Percentiles rank a stretch among this genome's conserved stretches.
Evolutionary conservation across 768 basidiomycete genomes (phyloP).

Genomic region (Crepidotus variabilis): DNA sequence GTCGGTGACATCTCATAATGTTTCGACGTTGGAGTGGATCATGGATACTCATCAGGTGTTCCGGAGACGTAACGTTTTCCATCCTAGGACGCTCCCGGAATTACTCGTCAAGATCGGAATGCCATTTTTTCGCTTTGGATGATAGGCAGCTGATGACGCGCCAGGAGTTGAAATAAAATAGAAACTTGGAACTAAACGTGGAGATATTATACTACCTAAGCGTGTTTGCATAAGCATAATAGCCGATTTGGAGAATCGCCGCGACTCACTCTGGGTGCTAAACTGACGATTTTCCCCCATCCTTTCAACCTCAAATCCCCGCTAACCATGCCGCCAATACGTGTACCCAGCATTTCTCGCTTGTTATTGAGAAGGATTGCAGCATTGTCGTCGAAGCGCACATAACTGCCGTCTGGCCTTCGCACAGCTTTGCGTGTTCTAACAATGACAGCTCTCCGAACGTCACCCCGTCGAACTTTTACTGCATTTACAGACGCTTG

Average conservation of each 20-base stretch:
- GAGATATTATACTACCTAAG: slow-evolving; percentile 17
- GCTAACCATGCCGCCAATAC: slow-evolving; percentile 91
- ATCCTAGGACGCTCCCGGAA: no score
- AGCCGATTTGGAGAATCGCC: not conserved
- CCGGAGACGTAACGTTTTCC: no score
- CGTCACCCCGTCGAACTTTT: slow-evolving; percentile 91
- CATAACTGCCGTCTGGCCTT: slow-evolving; percentile 81
- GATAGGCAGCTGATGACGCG: no score
- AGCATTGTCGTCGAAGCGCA: slow-evolving; percentile 96
- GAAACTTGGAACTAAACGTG: not conserved
- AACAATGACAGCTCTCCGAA: slow-evolving; percentile 93
- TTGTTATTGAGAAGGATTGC: slow-evolving; percentile 94
- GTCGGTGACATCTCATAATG: no score
- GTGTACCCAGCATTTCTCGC: slow-evolving; percentile 91
- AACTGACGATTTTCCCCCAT: slow-evolving; percentile 90
- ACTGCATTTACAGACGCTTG: slow-evolving; percentile 73
- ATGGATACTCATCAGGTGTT: no score
- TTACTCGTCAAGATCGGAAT: no score
- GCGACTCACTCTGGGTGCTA: slow-evolving; percentile 85
- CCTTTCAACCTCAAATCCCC: slow-evolving; percentile 88
- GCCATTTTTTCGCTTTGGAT: no score
- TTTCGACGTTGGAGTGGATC: no score
- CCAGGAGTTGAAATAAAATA: no score
- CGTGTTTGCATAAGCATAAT: not conserved
- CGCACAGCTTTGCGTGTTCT: slow-evolving; percentile 84